A percentile compares a stretch with the other conserved stretches of the same genome.
These are phyloP conservation scores for Candida maesae DNA, from an alignment of 805 yeast genomes.

Conservation along the genomic window DNA sequence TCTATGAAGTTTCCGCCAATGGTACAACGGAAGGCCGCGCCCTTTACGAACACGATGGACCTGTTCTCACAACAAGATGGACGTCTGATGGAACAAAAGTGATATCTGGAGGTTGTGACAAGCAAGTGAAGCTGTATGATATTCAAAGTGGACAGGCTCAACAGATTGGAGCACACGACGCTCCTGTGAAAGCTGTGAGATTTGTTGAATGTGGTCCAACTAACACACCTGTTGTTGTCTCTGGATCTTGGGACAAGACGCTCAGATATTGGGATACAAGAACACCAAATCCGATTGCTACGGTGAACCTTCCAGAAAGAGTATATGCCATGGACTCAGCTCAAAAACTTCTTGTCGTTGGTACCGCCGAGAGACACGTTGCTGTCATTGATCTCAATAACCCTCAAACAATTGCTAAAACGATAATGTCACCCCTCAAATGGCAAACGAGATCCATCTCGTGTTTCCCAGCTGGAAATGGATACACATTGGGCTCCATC, in stretches of 20 bases:
- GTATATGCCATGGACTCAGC: conserved; percentile 86
- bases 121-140: conserved; percentile 80
- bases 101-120: conserved; percentile 87
- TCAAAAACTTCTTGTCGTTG: conserved; percentile 84
- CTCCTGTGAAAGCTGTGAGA: conserved; percentile 69
- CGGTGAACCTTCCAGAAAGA: conserved; percentile 81
- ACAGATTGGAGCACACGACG: conserved; percentile 84
- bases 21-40: conserved; percentile 89
- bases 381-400: conserved; percentile 72
- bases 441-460: conserved; percentile 81
- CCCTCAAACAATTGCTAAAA: conserved; percentile 80
- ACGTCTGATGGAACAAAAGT: conserved; percentile 83
- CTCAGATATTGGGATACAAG: conserved; percentile 93
- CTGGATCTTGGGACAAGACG: conserved; percentile 97
- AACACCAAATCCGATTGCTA: conserved; percentile 74
- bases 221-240: conserved; percentile 72
- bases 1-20: conserved; percentile 75
- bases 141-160: conserved; percentile 75
- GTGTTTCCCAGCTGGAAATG: conserved; percentile 89
- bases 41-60: conserved; percentile 82
- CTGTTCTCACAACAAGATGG: conserved; percentile 82
- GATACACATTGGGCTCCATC: conserved; percentile 87
- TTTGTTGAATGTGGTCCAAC: conserved; percentile 83
- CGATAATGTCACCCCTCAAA: conserved; percentile 71
- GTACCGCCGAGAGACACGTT: conserved; percentile 86